phyloP scores from a whole-genome alignment of 805 yeast species.

The Metschnikowia henanensis region DNA sequence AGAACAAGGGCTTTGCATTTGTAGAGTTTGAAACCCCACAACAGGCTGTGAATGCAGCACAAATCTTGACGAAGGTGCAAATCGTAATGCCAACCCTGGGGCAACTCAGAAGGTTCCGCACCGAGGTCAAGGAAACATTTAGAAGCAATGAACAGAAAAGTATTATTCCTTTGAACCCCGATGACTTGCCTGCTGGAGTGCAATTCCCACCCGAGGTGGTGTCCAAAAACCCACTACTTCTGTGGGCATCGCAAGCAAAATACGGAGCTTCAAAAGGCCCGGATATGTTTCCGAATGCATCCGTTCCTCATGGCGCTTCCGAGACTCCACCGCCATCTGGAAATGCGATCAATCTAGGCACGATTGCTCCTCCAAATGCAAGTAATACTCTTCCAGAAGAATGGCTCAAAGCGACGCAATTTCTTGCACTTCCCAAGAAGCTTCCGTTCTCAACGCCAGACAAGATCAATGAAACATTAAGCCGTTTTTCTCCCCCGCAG shows the following conservation, averaged over 20 bases:
- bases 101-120: constrained; percentile 45
- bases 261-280: not conserved
- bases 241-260: constrained; percentile 1
- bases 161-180: constrained; percentile 43
- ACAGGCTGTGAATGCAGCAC: constrained; percentile 53
- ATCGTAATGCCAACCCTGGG: constrained; percentile 25
- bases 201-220: constrained; percentile 51
- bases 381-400: constrained; percentile 12
- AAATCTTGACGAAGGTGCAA: constrained; percentile 43
- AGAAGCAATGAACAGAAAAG: constrained; percentile 40
- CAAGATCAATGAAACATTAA: constrained; percentile 58
- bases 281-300: not conserved
- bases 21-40: constrained; percentile 54
- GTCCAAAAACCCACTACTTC: constrained; percentile 1
- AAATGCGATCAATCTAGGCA: not conserved
- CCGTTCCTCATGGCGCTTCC: not conserved
- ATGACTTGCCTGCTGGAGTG: constrained; percentile 56
- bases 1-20: constrained; percentile 67
- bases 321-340: constrained; percentile 1
- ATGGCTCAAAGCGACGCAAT: constrained; percentile 53
- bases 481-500: constrained; percentile 68
- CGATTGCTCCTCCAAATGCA: not conserved
- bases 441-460: constrained; percentile 53
- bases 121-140: constrained; percentile 60
- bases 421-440: constrained; percentile 49